phyloP scores from a whole-genome alignment of 2,329 filamentous ascomycete species.

The Colletotrichum liriopes region DNA sequence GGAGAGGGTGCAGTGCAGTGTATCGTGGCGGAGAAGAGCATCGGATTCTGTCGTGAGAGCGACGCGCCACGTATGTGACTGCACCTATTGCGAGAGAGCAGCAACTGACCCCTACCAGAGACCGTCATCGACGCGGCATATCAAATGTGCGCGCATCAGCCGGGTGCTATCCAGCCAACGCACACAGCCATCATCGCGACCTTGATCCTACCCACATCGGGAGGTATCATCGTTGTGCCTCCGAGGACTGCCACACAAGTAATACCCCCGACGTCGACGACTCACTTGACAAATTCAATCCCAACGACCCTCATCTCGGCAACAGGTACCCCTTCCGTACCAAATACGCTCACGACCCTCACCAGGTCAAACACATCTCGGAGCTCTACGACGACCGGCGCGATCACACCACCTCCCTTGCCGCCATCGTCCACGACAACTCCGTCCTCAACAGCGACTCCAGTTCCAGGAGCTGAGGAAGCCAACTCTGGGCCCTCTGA shows the following conservation, averaged over 20 bases:
- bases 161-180: slow-evolving; percentile 69
- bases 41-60: slow-evolving; percentile 66
- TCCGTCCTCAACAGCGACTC: slow-evolving; percentile 25
- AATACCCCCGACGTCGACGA: slow-evolving; percentile 38
- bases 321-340: slow-evolving; percentile 25
- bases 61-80: slow-evolving; percentile 58
- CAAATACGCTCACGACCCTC: slow-evolving; percentile 36
- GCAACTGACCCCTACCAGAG: slow-evolving; percentile 49
- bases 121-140: slow-evolving; percentile 65
- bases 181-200: slow-evolving; percentile 73
- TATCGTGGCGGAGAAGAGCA: slow-evolving; percentile 67
- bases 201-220: slow-evolving; percentile 59
- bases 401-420: slow-evolving; percentile 18
- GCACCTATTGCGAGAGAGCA: background rate
- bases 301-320: slow-evolving; percentile 37
- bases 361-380: slow-evolving; percentile 27
- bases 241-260: slow-evolving; percentile 22
- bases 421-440: slow-evolving; percentile 25
- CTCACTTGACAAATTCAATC: slow-evolving; percentile 27
- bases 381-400: slow-evolving; percentile 39
- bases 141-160: slow-evolving; percentile 70
- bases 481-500: slow-evolving; percentile 30
- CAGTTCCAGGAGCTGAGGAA: slow-evolving; percentile 32
- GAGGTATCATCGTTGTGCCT: slow-evolving; percentile 52
- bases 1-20: slow-evolving; percentile 82